Conservation (phyloP, 2,329 filamentous ascomycete species). For the Aspergillus sojae region DNA sequence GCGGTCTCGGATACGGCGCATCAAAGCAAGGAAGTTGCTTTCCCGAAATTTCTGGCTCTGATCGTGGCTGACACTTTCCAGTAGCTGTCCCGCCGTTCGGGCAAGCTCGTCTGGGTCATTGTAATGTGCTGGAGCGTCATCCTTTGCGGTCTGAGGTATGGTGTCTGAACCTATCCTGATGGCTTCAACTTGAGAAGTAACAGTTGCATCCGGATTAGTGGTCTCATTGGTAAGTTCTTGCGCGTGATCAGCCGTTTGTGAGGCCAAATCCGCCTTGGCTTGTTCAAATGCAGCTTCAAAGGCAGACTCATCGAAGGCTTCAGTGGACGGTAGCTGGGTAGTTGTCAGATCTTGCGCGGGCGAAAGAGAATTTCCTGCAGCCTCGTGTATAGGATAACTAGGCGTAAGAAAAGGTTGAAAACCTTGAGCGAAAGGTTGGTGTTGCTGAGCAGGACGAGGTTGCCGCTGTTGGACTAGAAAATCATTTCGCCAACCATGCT, state of each 20-base stretch:
- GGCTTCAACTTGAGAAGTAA: conserved; percentile 24
- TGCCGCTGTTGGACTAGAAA: conserved; percentile 52
- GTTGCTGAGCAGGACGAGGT: conserved; percentile 24
- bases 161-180: conserved; percentile 48
- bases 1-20: conserved; percentile 72
- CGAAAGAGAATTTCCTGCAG: conserved; percentile 25
- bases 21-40: conserved; percentile 74
- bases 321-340: conserved; percentile 27
- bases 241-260: conserved; percentile 23
- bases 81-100: conserved; percentile 69
- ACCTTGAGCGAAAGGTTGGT: conserved; percentile 22
- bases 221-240: conserved; percentile 19
- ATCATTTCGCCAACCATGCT: conserved; percentile 62
- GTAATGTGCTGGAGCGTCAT: conserved; percentile 33
- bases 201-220: conserved; percentile 18
- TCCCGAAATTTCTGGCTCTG: conserved; percentile 74
- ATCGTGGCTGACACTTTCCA: conserved; percentile 70
- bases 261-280: conserved; percentile 41
- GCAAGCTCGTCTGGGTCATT: conserved; percentile 69
- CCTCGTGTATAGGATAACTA: conserved; percentile 27
- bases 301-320: conserved; percentile 48
- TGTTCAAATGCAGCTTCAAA: conserved; percentile 50
- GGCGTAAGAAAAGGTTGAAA: conserved; percentile 36
- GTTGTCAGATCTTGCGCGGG: conserved; percentile 28
- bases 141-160: conserved; percentile 40